Base-by-base conservation (phyloP, 2,329 filamentous ascomycete genomes). In the Macroventuria anomochaeta region DNA sequence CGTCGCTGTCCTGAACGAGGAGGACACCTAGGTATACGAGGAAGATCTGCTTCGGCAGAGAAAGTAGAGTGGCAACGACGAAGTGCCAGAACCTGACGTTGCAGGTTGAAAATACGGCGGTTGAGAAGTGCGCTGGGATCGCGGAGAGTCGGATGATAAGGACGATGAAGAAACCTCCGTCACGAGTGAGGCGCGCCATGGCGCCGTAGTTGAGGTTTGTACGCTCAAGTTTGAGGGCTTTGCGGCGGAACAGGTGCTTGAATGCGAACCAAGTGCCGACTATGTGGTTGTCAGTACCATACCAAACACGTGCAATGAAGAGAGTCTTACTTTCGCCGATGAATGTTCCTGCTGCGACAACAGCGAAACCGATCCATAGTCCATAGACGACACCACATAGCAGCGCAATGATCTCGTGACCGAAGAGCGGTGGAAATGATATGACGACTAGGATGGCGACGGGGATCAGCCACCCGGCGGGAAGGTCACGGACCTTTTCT, bases 1-100 rank as follows among this genome's bases (percentile, higher is more conserved):
- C 60, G 3, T 63, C 60, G n/a, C 60, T 61, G 5, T 71, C 40
- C 37, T 72, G 57, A 0, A 73, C 60, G 2, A 73, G 61, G 7
- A 73, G 48, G 7, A 73, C 69, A 42, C 71, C 71, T 8, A 73
- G 54, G 46, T 72, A 73, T 11, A 73, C 71, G 28, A 73, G 64
- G 53, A 73, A 71, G 32, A 72, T 68, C 42, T 73, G 71, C 54
- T 73, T 73, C 6, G 70, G 71, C 5, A 73, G 57, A 7, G 69
- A 72, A 25, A 70, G 55, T 33, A 72, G 63, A 5, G 71, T 72
- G 1, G 71, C 68, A 33, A 73, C 62, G 31, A 69, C 61, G 28
- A 73, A 73, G 49, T 67, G 61, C 66, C 68, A 71, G 57, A 73
- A 73, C 15, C 70, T 72, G 40, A 73, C 71, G 53, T 73, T 67